Conservation (phyloP, 352 stramenopile species). For the Elongisporangium anandrum region DNA sequence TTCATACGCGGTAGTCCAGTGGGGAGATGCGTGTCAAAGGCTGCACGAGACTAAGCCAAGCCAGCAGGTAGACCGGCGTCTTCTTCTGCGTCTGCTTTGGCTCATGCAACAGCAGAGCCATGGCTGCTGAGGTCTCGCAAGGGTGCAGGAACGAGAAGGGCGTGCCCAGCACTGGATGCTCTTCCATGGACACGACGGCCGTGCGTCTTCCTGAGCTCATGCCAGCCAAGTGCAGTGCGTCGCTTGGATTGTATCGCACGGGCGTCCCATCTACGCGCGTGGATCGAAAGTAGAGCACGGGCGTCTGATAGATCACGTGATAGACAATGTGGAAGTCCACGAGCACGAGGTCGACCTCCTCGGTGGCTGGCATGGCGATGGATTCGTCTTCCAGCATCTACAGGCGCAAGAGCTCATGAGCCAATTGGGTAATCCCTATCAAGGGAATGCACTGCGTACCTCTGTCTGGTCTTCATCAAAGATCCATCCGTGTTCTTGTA, state of each 20-base stretch:
- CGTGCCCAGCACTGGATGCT: constrained; percentile 61
- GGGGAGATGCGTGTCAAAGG: constrained; percentile 53
- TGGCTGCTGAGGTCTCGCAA: constrained; percentile 66
- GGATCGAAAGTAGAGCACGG: constrained; percentile 66
- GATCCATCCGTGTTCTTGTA: background rate
- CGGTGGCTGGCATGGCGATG: background rate
- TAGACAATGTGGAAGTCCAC: constrained; percentile 83
- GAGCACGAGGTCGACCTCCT: constrained; percentile 22
- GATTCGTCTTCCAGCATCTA: constrained; percentile 5
- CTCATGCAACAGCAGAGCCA: constrained; percentile 46
- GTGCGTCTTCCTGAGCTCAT: constrained; percentile 1
- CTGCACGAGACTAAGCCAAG: constrained; percentile 76
- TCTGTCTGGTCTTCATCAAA: background rate
- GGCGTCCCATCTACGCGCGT: constrained; percentile 33
- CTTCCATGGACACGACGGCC: constrained; percentile 54
- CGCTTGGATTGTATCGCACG: constrained; percentile 16
- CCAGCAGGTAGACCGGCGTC: constrained; percentile 39
- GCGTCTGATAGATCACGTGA: constrained; percentile 69
- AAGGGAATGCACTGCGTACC: background rate
- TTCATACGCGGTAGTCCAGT: constrained; percentile 22
- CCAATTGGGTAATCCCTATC: background rate
- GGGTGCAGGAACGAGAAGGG: constrained; percentile 76
- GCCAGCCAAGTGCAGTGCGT: background rate
- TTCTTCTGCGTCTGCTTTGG: background rate
- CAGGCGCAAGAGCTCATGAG: background rate